These are phyloP conservation scores for Macrolepiota fuliginosa DNA, from an alignment of 768 basidiomycete genomes.

Conservation along the genomic window DNA sequence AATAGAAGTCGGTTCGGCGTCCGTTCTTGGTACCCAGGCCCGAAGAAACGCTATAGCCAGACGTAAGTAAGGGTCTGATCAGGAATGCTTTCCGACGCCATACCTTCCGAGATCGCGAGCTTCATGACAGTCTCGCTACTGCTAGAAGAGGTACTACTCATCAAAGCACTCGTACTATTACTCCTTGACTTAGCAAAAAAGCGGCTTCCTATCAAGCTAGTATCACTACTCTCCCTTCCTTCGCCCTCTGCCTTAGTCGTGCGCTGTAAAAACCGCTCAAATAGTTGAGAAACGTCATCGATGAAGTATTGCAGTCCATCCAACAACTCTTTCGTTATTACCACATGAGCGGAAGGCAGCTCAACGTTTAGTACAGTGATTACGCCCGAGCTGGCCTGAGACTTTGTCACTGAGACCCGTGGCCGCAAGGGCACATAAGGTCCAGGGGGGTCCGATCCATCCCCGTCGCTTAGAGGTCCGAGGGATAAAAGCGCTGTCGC, in stretches of 20 bases:
- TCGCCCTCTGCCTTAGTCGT: slow-evolving; percentile 18
- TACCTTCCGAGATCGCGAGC: slow-evolving; percentile 33
- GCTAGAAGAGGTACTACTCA: slow-evolving; percentile 21
- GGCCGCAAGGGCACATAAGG: slow-evolving; percentile 26
- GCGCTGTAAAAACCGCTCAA: slow-evolving; percentile 42
- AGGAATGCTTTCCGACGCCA: not conserved
- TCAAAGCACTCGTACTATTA: slow-evolving; percentile 31
- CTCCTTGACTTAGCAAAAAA: slow-evolving; percentile 63
- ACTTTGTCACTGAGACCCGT: slow-evolving; percentile 31
- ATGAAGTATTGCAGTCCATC: slow-evolving; percentile 86
- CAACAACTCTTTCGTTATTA: slow-evolving; percentile 60
- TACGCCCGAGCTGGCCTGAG: slow-evolving; percentile 17
- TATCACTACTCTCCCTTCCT: slow-evolving; percentile 43
- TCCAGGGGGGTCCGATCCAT: not conserved
- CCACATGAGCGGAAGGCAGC: slow-evolving; percentile 63
- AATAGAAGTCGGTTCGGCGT: not conserved
- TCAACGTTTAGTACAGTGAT: slow-evolving; percentile 31
- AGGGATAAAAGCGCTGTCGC: slow-evolving; percentile 13
- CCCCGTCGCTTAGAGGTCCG: slow-evolving; percentile 10
- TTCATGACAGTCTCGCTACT: slow-evolving; percentile 49
- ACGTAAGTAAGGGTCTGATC: not conserved
- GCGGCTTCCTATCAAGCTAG: slow-evolving; percentile 76
- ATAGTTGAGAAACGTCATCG: slow-evolving; percentile 78
- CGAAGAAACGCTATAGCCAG: slow-evolving; percentile 20
- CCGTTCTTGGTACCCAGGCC: slow-evolving; percentile 18